Base-by-base conservation (phyloP, 208 protist species). In the Zelonia costaricensis region DNA sequence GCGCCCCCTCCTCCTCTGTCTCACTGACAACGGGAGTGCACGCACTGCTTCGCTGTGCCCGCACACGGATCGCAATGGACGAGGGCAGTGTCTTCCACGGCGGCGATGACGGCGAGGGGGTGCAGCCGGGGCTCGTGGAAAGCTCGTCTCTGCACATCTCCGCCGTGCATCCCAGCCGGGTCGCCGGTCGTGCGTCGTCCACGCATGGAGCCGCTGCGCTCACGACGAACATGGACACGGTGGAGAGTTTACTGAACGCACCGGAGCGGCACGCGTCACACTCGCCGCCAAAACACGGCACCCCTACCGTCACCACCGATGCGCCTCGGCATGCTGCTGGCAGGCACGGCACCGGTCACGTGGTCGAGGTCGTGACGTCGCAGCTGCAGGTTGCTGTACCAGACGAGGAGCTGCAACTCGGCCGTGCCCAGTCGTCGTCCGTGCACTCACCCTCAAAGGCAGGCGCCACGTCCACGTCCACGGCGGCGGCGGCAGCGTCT, bases 81-180 rank as follows among this genome's bases (percentile, higher is more conserved):
- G 72, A 78, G 31, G 45, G 39, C 7, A 72, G 63, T 40, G 72
- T 70, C 6, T 78, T 78, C 39, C 25, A 28, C 23, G 27, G 36
- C 33, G 49, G 43, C 13, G 59, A 67, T 40, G 22, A 60, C 40
- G 40, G 22, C 13, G 54, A 58, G 20, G 23, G 6, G 2, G 38
- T 3, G 20, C 46, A 16, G 30, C 63, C 40, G 0, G 35, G 59
- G 27, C 36, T 59, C n/a, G 55, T 31, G 6, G 33, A 63, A 25
- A 71, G 40, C 40, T 12, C 56, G 20, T 57, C 64, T 4, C 42
- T 71, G 5, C 48, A 58, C 40, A 63, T 63, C 13, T 58, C 47
- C 28, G 56, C 36, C 25, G 40, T 31, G 35, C 12, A 45, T 31
- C 13, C 35, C 35, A 16, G 18, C 30, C 33, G 23, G 22, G 20